These are phyloP conservation scores for Plasmodium gaboni DNA, from an alignment of 169 alveolate genomes.

Conservation along the genomic window DNA sequence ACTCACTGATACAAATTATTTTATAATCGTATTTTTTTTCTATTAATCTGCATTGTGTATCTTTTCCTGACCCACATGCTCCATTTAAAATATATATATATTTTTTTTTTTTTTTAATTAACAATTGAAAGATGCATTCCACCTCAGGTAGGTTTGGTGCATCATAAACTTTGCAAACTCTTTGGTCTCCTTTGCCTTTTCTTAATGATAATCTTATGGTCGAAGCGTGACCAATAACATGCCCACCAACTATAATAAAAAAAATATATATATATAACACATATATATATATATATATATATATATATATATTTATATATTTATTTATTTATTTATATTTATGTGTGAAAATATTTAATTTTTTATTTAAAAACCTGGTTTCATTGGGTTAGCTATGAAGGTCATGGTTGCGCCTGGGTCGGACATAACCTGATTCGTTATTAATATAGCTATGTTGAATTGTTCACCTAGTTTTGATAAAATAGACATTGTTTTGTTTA, in stretches of 20 bases:
- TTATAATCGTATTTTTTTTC: conserved; percentile 19
- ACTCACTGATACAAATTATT: conserved; percentile 28
- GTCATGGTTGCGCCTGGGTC: conserved; percentile 94
- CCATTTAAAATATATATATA: conserved; percentile 29
- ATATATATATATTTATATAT: neutral
- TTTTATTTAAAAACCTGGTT: conserved; percentile 85
- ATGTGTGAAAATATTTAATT: neutral
- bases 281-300: conserved; percentile 3
- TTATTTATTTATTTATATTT: neutral
- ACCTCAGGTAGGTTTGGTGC: conserved; percentile 97
- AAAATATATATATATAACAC: neutral
- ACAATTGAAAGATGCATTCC: conserved; percentile 93
- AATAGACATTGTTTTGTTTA: conserved; percentile 91
- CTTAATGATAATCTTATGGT: conserved; percentile 95
- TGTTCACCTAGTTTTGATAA: conserved; percentile 95
- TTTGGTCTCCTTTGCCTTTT: conserved; percentile 96
- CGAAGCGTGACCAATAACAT: conserved; percentile 98
- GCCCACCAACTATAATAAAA: conserved; percentile 94
- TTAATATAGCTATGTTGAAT: conserved; percentile 95
- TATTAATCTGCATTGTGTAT: conserved; percentile 40
- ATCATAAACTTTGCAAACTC: conserved; percentile 96
- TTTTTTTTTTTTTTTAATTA: conserved; percentile 14
- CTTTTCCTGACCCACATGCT: conserved; percentile 72
- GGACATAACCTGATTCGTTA: conserved; percentile 97
- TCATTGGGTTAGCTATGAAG: conserved; percentile 92